Evolutionary conservation across 495 filamentous ascomycete genomes (phyloP).

Genomic region (Cladorrhinum samala): DNA sequence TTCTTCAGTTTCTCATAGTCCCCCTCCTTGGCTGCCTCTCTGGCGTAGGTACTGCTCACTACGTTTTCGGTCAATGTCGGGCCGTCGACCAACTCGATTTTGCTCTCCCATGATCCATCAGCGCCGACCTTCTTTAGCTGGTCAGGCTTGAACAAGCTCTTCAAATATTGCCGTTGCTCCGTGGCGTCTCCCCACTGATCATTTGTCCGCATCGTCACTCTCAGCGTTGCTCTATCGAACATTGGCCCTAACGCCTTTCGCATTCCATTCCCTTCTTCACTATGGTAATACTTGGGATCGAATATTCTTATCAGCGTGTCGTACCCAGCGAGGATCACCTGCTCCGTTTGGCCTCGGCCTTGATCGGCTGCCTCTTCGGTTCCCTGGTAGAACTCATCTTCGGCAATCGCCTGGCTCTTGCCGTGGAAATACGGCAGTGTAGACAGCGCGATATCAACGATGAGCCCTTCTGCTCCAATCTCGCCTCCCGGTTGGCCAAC

Average conservation of each 20-base stretch:
- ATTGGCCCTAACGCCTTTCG: conserved; percentile 55
- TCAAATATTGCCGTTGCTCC: conserved; percentile 56
- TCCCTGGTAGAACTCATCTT: conserved; percentile 44
- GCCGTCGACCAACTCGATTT: conserved; percentile 65
- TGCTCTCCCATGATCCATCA: conserved; percentile 58
- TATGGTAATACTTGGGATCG: conserved; percentile 71
- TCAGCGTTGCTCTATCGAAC: conserved; percentile 61
- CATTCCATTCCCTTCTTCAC: conserved; percentile 21
- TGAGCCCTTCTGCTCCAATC: conserved; percentile 20
- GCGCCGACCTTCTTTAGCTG: conserved; percentile 54
- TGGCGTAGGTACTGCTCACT: conserved; percentile 76
- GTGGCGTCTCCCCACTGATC: conserved; percentile 56
- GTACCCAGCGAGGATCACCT: conserved; percentile 78
- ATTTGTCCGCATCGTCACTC: conserved; percentile 65
- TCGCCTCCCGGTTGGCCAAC: not conserved
- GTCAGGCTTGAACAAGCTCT: conserved; percentile 41
- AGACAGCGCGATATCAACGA: conserved; percentile 74
- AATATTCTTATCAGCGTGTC: conserved; percentile 85
- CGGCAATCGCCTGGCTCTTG: conserved; percentile 65
- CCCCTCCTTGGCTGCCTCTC: conserved; percentile 51
- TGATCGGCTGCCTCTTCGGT: not conserved
- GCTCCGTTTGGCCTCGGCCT: conserved; percentile 36
- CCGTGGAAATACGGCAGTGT: conserved; percentile 79
- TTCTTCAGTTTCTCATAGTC: conserved; percentile 51
- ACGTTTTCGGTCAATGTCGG: conserved; percentile 45